Percentiles rank a stretch among this genome's conserved stretches.
These are phyloP conservation scores for Scheffersomyces lignosus DNA, from an alignment of 805 yeast species.

Conservation along the genomic window DNA sequence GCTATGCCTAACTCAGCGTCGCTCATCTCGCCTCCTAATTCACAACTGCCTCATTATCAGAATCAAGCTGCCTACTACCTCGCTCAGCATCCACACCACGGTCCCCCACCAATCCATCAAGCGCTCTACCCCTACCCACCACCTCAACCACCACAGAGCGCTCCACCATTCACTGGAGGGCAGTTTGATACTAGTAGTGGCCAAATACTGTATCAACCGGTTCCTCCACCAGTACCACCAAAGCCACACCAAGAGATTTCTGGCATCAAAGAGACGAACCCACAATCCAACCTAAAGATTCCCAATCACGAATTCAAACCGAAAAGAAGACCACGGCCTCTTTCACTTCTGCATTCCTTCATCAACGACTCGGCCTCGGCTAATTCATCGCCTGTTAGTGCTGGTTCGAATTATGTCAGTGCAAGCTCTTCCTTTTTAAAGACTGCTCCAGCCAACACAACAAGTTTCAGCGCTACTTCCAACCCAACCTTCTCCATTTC, in stretches of 20 bases:
- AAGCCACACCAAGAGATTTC: constrained; percentile 1
- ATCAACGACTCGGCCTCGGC: constrained; percentile 14
- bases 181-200: too few relatives aligned
- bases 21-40: constrained; percentile 29
- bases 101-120: background rate
- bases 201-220: too few relatives aligned
- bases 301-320: constrained; percentile 34
- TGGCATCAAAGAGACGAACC: constrained; percentile 1
- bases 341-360: constrained; percentile 35
- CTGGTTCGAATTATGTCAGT: background rate
- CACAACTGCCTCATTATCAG: constrained; percentile 22
- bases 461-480: constrained; percentile 8
- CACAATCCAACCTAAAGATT: constrained; percentile 13
- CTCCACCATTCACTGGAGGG: background rate
- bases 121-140: background rate
- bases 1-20: too few relatives aligned
- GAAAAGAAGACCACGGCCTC: constrained; percentile 40
- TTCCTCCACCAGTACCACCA: constrained; percentile 5
- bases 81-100: constrained; percentile 4
- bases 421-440: background rate
- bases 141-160: background rate
- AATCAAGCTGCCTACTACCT: constrained; percentile 2
- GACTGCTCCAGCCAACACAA: constrained; percentile 15
- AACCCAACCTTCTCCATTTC: constrained; percentile 1
- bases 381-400: constrained; percentile 2